Evolutionary conservation across 2,329 filamentous ascomycete genomes (phyloP), one percentile per base, ranked within the genome.

Genomic region (Fusarium coffeatum): DNA sequence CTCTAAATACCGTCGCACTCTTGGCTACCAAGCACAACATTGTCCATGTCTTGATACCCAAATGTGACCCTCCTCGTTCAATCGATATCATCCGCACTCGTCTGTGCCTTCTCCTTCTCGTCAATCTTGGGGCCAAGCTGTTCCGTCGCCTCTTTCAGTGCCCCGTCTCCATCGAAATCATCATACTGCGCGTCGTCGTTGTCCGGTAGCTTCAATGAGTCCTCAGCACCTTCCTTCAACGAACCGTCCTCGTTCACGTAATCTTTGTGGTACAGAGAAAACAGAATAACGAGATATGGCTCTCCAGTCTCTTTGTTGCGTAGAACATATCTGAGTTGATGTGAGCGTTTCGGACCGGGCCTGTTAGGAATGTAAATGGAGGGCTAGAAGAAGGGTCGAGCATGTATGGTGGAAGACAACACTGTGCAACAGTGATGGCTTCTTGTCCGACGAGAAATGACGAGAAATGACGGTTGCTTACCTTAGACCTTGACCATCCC

Each of bases 241-340:
- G 82, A 83, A 3, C 87, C 88, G 53, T 89, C 83, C 64, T 89
- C 86, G 68, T 88, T 85, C 34, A 90, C 81, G 66, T 91, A 85
- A 48, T 92, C 89, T 58, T 88, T 89, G 11, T 90, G 86, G 64
- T 96, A 85, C 6, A 98, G 83, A 20, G 90, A 91, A 78, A 98
- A 95, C 8, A 93, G 81, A 18, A 98, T 84, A 47, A 95, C 93
- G 30, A 97, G 88, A 73, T 97, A 93, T 18, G 93, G 86, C 34
- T 92, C 87, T 49, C 88, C 88, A 0, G 92, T 95, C 23, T 84
- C 80, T 65, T 88, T 89, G 80, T 98, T 92, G 77, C 94, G 95
- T 76, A 98, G 86, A 62, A 97, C 93, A 81, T 98, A 98, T 87
- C 94, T 94, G 82, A 97, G 88, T 72, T 90, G 86, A 82, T 97